These are phyloP conservation scores for Neophaeococcomyces mojaviensis DNA, from an alignment of 2,329 filamentous ascomycete genomes.

Conservation along the genomic window DNA sequence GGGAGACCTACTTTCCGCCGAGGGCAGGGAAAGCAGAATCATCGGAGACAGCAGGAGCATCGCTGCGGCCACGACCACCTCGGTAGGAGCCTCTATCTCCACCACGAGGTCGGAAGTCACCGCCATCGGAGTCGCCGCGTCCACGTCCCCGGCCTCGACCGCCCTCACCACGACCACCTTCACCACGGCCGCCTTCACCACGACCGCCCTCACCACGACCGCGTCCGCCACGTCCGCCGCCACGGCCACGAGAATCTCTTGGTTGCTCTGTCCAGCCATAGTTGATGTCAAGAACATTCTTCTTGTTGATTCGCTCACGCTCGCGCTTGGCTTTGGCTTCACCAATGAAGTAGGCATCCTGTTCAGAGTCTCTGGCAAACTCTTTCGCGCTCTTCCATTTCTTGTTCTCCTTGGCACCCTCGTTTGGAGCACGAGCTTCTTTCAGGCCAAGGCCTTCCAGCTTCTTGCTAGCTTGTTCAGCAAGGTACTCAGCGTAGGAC, in stretches of 20 bases:
- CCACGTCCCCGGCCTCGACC: conserved; percentile 27
- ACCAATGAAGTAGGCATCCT: conserved; percentile 67
- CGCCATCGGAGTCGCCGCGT: conserved; percentile 37
- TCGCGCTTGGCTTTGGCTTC: conserved; percentile 72
- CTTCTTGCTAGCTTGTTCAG: conserved; percentile 70
- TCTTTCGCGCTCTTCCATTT: conserved; percentile 37
- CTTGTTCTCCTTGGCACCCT: conserved; percentile 76
- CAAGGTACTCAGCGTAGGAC: conserved; percentile 83
- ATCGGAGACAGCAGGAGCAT: conserved; percentile 25
- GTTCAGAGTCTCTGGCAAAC: conserved; percentile 47
- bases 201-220: conserved; percentile 32
- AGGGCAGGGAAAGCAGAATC: conserved; percentile 23
- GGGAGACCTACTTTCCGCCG: conserved; percentile 19
- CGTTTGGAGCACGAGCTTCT: conserved; percentile 82
- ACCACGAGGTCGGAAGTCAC: conserved; percentile 28
- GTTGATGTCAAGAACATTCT: conserved; percentile 83
- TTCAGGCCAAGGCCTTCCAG: conserved; percentile 55
- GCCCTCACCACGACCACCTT: conserved; percentile 38
- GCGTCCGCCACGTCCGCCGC: conserved; percentile 42
- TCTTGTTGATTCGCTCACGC: conserved; percentile 77
- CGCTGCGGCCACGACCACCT: conserved; percentile 27
- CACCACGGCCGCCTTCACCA: conserved; percentile 42
- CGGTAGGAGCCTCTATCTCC: conserved; percentile 11
- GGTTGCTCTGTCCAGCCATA: conserved; percentile 69
- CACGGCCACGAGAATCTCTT: conserved; percentile 44